These are phyloP conservation scores for Lyophyllum shimeji DNA, from an alignment of 768 basidiomycete genomes.

Conservation along the genomic window DNA sequence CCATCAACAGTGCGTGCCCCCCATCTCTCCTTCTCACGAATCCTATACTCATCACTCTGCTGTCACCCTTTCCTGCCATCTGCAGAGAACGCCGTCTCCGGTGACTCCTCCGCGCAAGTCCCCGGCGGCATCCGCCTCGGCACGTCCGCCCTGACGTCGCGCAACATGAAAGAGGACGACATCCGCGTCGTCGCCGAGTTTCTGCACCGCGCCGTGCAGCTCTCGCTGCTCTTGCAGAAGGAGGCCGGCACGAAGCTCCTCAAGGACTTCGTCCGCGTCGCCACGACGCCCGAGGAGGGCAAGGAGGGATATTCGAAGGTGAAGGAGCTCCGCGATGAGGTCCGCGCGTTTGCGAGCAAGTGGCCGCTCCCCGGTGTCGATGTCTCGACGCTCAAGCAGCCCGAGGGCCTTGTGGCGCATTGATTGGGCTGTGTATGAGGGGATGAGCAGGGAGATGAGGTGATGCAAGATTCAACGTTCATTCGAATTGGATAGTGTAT, in stretches of 20 bases:
- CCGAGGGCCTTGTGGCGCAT: constrained; percentile 50
- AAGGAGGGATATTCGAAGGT: constrained; percentile 73
- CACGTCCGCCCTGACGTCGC: constrained; percentile 91
- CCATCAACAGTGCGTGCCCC: constrained; percentile 79
- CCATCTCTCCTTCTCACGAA: neutral
- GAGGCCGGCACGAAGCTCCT: constrained; percentile 93
- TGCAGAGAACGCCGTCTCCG: constrained; percentile 93
- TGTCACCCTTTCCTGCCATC: neutral
- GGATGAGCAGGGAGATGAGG: neutral
- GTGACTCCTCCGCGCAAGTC: constrained; percentile 92
- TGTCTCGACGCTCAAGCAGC: constrained; percentile 46
- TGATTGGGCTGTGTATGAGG: neutral
- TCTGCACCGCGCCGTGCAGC: constrained; percentile 93
- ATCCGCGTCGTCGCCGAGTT: constrained; percentile 86
- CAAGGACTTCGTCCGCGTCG: constrained; percentile 92
- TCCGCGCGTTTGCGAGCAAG: constrained; percentile 73
- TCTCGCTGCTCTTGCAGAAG: constrained; percentile 86
- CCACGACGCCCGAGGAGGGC: constrained; percentile 65
- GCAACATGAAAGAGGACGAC: constrained; percentile 88
- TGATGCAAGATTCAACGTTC: constrained; percentile 56
- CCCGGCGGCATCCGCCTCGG: constrained; percentile 98
- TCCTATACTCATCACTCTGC: neutral
- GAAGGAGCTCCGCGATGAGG: constrained; percentile 74
- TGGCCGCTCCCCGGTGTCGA: constrained; percentile 94
- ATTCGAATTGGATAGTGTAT: constrained; percentile 25